phyloP scores from a whole-genome alignment of 2,329 filamentous ascomycete genomes.

The Nothopassalora personata region DNA sequence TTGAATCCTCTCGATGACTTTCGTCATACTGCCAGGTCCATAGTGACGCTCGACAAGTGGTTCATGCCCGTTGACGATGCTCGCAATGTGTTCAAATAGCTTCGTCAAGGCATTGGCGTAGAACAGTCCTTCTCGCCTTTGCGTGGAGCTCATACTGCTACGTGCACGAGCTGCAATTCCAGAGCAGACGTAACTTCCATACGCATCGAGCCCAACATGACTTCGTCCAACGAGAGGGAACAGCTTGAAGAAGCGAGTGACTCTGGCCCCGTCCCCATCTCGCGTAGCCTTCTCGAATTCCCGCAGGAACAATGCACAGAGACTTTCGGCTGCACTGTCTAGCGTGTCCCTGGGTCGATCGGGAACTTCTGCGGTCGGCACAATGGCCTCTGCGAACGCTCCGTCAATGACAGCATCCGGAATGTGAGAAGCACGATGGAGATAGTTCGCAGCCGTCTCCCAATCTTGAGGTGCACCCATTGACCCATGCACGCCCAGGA shows the following conservation, averaged over 20 bases:
- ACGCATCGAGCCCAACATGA: slow-evolving; percentile 87
- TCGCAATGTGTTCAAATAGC: slow-evolving; percentile 94
- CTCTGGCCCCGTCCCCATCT: slow-evolving; percentile 79
- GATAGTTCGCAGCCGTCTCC: slow-evolving; percentile 90
- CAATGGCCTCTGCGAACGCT: slow-evolving; percentile 82
- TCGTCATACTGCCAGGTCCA: slow-evolving; percentile 84
- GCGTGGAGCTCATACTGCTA: slow-evolving; percentile 64
- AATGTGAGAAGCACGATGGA: slow-evolving; percentile 75
- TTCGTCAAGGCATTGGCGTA: slow-evolving; percentile 87
- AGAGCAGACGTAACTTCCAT: slow-evolving; percentile 92
- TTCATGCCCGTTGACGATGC: slow-evolving; percentile 90
- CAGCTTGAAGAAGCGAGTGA: slow-evolving; percentile 96
- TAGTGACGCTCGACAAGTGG: slow-evolving; percentile 91
- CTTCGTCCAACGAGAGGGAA: slow-evolving; percentile 89
- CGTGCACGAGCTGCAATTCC: slow-evolving; percentile 83
- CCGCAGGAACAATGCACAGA: slow-evolving; percentile 83
- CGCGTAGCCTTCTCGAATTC: slow-evolving; percentile 91
- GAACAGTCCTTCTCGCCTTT: slow-evolving; percentile 74
- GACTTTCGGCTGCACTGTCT: slow-evolving; percentile 77
- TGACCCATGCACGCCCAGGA: slow-evolving; percentile 86
- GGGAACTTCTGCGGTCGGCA: slow-evolving; percentile 91
- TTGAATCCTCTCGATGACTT: slow-evolving; percentile 87
- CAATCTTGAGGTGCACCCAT: slow-evolving; percentile 99
- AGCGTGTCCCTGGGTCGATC: slow-evolving; percentile 84
- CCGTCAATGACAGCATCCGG: slow-evolving; percentile 75